Conservation (phyloP, 768 basidiomycete species). For the Lanmaoa pseudosensibilis region DNA sequence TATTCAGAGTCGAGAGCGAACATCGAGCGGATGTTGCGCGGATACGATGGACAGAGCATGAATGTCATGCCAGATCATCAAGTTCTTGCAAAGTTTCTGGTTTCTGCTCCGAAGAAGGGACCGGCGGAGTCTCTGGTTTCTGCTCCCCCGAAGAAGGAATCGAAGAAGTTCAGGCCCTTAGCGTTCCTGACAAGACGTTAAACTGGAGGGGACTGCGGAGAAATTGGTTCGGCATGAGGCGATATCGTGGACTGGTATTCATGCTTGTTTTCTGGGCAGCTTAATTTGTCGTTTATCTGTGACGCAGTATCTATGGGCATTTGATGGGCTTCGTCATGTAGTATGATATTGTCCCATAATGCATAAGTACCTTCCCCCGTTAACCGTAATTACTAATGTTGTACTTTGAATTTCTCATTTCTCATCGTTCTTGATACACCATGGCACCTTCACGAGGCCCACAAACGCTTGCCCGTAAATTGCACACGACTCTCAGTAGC, state of each 20-base stretch:
- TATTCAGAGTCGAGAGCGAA: slow-evolving; percentile 20
- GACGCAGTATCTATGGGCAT: too few relatives aligned
- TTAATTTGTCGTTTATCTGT: neutral
- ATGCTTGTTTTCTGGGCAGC: neutral
- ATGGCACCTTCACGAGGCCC: slow-evolving; percentile 59
- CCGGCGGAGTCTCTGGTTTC: too few relatives aligned
- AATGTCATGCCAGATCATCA: slow-evolving; percentile 27
- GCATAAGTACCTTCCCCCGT: too few relatives aligned
- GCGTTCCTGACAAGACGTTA: too few relatives aligned
- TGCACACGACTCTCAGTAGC: slow-evolving; percentile 60
- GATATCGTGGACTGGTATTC: neutral
- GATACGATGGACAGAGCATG: slow-evolving; percentile 15
- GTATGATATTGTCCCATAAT: too few relatives aligned
- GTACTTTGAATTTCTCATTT: neutral
- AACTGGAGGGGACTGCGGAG: too few relatives aligned
- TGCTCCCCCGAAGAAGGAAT: slow-evolving; percentile 13
- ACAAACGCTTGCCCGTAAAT: slow-evolving; percentile 52
- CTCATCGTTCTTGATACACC: neutral
- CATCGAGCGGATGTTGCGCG: slow-evolving; percentile 16
- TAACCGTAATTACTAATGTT: too few relatives aligned
- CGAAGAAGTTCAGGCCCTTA: too few relatives aligned
- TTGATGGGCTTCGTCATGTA: too few relatives aligned
- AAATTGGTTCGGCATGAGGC: slow-evolving; percentile 6
- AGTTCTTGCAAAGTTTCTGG: too few relatives aligned
- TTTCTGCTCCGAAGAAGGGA: too few relatives aligned